phyloP scores from a whole-genome alignment of 2,329 filamentous ascomycete genomes.

The Cadophora sp. region DNA sequence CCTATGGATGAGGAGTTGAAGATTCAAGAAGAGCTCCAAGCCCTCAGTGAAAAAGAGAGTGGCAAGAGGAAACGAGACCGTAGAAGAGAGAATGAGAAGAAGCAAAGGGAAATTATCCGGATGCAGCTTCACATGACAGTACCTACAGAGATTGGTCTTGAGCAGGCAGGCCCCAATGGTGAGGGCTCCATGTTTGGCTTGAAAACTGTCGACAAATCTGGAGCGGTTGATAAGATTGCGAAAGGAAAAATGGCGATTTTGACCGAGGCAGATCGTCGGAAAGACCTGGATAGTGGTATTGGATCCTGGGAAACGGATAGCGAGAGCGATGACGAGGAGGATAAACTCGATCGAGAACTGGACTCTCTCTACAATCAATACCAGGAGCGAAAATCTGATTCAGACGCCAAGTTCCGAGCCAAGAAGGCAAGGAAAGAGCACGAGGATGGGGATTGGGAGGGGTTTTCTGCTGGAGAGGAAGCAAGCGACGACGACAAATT shows the following conservation, averaged over 20 bases:
- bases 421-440: conserved; percentile 86
- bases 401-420: conserved; percentile 86
- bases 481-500: conserved; percentile 61
- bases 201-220: conserved; percentile 79
- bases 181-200: conserved; percentile 87
- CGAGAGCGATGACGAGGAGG: conserved; percentile 79
- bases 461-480: conserved; percentile 72
- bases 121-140: conserved; percentile 98
- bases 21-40: conserved; percentile 86
- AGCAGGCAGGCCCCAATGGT: conserved; percentile 79
- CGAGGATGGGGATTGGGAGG: conserved; percentile 90
- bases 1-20: conserved; percentile 94
- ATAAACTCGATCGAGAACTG: conserved; percentile 82
- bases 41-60: conserved; percentile 79
- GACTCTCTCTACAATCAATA: conserved; percentile 89
- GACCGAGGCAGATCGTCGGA: conserved; percentile 61
- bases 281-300: conserved; percentile 66
- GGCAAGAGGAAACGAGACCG: conserved; percentile 82
- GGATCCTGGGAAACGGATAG: conserved; percentile 62
- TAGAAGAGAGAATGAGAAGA: conserved; percentile 89
- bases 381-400: conserved; percentile 77
- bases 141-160: conserved; percentile 94
- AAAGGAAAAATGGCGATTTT: conserved; percentile 81
- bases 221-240: conserved; percentile 70
- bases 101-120: conserved; percentile 91